Evolutionary conservation across 495 filamentous ascomycete genomes (phyloP).

Genomic region (Glarea lozoyensis): DNA sequence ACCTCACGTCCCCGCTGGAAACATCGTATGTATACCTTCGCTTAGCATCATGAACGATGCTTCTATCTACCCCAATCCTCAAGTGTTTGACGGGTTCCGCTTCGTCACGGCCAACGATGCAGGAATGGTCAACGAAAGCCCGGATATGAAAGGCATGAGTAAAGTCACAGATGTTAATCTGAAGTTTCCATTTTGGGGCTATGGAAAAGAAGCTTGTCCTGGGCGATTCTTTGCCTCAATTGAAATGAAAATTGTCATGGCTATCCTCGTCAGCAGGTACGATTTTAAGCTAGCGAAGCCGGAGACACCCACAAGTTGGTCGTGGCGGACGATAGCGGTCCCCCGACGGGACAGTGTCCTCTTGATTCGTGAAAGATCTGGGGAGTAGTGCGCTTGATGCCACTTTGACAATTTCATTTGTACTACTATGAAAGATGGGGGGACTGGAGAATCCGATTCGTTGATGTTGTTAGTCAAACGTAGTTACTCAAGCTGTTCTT

Average conservation of each 20-base stretch:
- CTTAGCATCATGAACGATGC: constrained; percentile 20
- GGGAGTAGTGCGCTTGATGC: too few species aligned
- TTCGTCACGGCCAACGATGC: constrained; percentile 7
- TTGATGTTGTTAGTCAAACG: too few species aligned
- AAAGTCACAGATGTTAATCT: neutral
- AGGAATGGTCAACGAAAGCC: constrained; percentile 10
- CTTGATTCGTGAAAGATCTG: neutral
- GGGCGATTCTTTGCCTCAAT: constrained; percentile 34
- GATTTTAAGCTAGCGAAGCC: constrained; percentile 22
- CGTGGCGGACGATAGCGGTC: neutral
- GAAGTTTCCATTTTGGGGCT: constrained; percentile 4
- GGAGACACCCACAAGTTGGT: neutral
- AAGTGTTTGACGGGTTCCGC: constrained; percentile 22
- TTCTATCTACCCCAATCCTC: constrained; percentile 18
- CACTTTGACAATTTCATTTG: too few species aligned
- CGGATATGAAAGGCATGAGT: constrained; percentile 14
- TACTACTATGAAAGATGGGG: too few species aligned
- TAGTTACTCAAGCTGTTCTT: too few species aligned
- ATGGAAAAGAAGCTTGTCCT: constrained; percentile 28
- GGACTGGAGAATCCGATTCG: too few species aligned
- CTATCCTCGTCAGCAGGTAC: constrained; percentile 30
- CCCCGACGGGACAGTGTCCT: neutral
- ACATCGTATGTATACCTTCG: constrained; percentile 13
- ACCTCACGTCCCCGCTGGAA: constrained; percentile 17
- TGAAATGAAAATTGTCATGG: constrained; percentile 33